A percentile compares a stretch with the other conserved stretches of the same genome.
phyloP scores from a whole-genome alignment of 169 alveolate species.

The Besnoitia besnoiti region DNA sequence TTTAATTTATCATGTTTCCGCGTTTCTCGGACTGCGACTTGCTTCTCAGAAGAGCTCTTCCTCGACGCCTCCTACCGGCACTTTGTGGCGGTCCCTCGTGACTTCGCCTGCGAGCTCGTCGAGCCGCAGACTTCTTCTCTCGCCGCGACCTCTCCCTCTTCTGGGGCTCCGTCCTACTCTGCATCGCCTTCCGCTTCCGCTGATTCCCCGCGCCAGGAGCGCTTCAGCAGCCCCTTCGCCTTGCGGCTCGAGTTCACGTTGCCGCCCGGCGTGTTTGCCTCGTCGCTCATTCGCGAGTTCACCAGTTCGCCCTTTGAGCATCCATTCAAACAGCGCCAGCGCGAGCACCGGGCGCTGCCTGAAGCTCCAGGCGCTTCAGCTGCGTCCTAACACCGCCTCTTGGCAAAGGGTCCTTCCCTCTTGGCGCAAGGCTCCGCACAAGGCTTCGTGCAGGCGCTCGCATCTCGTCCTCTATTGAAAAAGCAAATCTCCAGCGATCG shows the following conservation, averaged over 20 bases:
- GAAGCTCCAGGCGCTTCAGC: background rate
- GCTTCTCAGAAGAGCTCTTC: background rate
- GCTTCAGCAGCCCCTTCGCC: background rate
- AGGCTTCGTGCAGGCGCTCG: too few species aligned
- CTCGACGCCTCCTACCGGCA: slow-evolving; percentile 32
- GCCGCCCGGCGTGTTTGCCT: slow-evolving; percentile 11
- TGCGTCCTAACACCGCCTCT: too few species aligned
- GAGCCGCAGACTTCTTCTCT: background rate
- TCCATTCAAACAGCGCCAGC: background rate
- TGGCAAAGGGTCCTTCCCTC: too few species aligned
- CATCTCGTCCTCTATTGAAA: too few species aligned
- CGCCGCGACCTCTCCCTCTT: background rate
- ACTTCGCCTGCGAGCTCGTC: background rate
- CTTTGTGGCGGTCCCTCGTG: background rate
- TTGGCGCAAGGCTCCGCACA: too few species aligned
- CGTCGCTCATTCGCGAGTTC: background rate
- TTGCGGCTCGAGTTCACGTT: background rate
- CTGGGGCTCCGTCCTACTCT: background rate
- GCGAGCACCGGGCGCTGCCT: background rate
- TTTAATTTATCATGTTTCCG: too few species aligned
- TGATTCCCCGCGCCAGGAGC: too few species aligned
- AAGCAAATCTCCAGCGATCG: too few species aligned
- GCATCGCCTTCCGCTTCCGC: background rate
- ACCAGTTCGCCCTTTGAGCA: background rate
- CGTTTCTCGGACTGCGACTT: too few species aligned